A percentile compares a stretch with the other conserved stretches of the same genome.
phyloP scores from a whole-genome alignment of 495 filamentous ascomycete species.

The Bacidia rubella region DNA sequence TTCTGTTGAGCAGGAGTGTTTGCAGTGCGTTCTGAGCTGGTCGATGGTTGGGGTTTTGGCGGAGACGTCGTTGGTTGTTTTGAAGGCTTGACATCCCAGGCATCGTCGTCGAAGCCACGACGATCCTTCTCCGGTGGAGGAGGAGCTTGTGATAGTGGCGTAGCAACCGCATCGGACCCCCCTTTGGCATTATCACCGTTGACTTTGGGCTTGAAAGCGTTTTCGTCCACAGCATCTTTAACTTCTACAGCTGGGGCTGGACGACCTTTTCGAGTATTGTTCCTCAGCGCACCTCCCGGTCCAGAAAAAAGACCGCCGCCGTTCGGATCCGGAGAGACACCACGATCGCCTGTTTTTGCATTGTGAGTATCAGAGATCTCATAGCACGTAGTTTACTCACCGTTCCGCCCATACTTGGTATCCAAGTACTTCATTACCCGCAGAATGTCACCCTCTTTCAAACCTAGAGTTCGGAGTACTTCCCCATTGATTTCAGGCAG shows the following conservation, averaged over 20 bases:
- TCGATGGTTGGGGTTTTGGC: conserved; percentile 12
- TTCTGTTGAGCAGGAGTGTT: conserved; percentile 28
- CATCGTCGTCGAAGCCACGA: conserved; percentile 86
- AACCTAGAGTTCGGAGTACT: conserved; percentile 67
- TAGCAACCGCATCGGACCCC: conserved; percentile 30
- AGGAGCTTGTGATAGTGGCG: conserved; percentile 32
- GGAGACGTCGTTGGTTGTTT: conserved; percentile 34
- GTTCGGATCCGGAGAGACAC: conserved; percentile 23
- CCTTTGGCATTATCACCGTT: conserved; percentile 25
- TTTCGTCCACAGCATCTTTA: conserved; percentile 72
- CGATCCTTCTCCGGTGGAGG: conserved; percentile 25
- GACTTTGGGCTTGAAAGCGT: conserved; percentile 60
- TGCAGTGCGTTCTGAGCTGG: conserved; percentile 16
- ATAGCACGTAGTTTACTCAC: conserved; percentile 47
- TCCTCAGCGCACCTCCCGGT: conserved; percentile 71
- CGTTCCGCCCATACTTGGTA: conserved; percentile 56
- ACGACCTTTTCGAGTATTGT: conserved; percentile 90
- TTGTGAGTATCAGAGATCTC: conserved; percentile 39
- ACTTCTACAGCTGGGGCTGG: conserved; percentile 75
- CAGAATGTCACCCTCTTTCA: conserved; percentile 93
- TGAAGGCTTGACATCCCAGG: conserved; percentile 94
- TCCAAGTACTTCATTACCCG: conserved; percentile 87
- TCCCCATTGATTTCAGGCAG: conserved; percentile 74
- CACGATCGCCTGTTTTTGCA: conserved; percentile 22
- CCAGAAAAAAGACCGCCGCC: conserved; percentile 78